Base-by-base conservation (phyloP, 2,329 filamentous ascomycete species). In the Magnaporthiopsis incrustans region DNA sequence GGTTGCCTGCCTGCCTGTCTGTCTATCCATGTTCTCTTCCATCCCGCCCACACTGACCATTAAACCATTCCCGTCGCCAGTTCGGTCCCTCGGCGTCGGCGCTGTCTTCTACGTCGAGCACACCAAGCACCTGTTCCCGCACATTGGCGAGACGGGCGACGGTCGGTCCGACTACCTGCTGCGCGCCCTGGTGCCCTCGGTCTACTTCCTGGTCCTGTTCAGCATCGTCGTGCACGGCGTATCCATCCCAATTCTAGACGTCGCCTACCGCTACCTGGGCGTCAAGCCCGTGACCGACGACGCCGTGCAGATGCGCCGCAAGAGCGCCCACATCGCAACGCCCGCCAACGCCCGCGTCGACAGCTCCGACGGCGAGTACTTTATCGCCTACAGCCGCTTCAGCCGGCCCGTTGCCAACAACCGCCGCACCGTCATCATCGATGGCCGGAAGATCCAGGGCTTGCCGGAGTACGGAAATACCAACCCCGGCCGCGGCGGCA, bases 51-150 rank as follows among this genome's bases (percentile, higher is more conserved):
- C 15, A 11, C 30, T 32, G 12, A 30, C 57, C 27, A 33, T 14
- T 22, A 8, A 8, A n/a, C 18, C 1, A 27, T 15, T n/a, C 57
- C 27, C 58, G 8, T 33, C 33, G n/a, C 38, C 58, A 35, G 58
- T 97, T 97, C 68, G 93, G 93, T 0, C 94, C 93, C 0, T 97
- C 64, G 92, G 94, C 3, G 92, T 97, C 1, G 97, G 90, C n/a
- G 92, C 92, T 1, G 84, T 97, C 27, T 97, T 96, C 73, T 97
- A 97, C 72, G 81, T 97, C 7, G 96, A 92, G 67, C 79, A 81
- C 65, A 75, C 77, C 2, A 72, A 73, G 10, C 73, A 79, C 14
- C 69, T 81, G 4, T 78, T 80, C 64, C 77, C 77, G 0, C 65
- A 73, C 6, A 65, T 71, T 0, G 73, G 70, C 32, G 64, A 74